Conservation (phyloP, 805 yeast genomes). For the Pichia paraexigua region DNA sequence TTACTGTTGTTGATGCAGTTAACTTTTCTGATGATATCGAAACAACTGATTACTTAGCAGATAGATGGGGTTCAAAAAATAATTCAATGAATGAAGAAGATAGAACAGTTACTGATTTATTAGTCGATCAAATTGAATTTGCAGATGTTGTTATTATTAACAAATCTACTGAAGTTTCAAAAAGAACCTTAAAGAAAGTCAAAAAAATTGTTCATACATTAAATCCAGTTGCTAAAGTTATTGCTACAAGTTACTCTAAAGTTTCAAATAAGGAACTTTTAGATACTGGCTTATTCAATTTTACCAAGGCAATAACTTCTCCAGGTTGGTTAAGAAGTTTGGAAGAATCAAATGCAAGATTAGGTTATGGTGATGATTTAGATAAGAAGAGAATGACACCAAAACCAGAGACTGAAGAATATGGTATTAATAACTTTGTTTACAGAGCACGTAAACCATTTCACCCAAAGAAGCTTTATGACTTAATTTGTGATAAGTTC, state of each 20-base stretch:
- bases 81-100: constrained; percentile 35
- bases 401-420: constrained; percentile 40
- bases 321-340: constrained; percentile 40
- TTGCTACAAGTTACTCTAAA: constrained; percentile 31
- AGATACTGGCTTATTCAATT: constrained; percentile 32
- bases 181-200: constrained; percentile 24
- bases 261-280: constrained; percentile 31
- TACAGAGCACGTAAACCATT: constrained; percentile 36
- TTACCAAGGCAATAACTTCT: constrained; percentile 34
- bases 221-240: constrained; percentile 36
- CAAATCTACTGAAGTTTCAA: constrained; percentile 28
- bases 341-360: constrained; percentile 31
- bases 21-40: constrained; percentile 36
- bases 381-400: constrained; percentile 26
- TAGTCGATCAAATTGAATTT: constrained; percentile 42
- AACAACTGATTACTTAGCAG: constrained; percentile 35
- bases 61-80: constrained; percentile 30
- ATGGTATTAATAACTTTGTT: constrained; percentile 37
- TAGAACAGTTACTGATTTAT: constrained; percentile 36
- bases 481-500: constrained; percentile 31
- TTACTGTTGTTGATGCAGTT: constrained; percentile 38
- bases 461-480: constrained; percentile 36
- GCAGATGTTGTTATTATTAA: constrained; percentile 38
- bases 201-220: constrained; percentile 28
- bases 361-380: constrained; percentile 24